These are phyloP conservation scores for Selaginella tamariscina DNA, from an alignment of 75 land plant genomes.

Conservation along the genomic window DNA sequence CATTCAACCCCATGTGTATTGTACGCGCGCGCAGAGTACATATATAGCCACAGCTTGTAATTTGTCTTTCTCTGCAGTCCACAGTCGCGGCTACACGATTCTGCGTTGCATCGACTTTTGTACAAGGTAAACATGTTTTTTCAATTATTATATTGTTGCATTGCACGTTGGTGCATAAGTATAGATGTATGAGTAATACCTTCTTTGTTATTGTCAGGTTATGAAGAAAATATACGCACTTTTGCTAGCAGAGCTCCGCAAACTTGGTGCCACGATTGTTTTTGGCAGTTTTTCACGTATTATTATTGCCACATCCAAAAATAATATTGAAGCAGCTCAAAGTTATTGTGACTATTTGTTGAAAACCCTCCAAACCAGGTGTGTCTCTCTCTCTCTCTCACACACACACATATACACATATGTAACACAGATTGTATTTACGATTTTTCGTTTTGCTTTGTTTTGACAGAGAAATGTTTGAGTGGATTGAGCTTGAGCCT, in stretches of 20 bases:
- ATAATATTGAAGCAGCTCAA: conserved; percentile 54
- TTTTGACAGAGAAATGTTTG: conserved; percentile 75
- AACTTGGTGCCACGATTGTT: conserved; percentile 75
- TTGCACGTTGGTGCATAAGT: background rate
- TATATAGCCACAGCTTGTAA: too few species aligned
- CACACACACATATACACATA: too few species aligned
- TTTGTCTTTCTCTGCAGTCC: conserved; percentile 45
- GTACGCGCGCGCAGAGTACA: too few species aligned
- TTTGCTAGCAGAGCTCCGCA: conserved; percentile 71
- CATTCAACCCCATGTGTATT: too few species aligned
- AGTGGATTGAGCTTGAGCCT: conserved; percentile 97
- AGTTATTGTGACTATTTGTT: conserved; percentile 80
- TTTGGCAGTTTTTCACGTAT: conserved; percentile 82
- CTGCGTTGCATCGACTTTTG: conserved; percentile 82
- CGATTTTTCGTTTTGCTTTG: background rate
- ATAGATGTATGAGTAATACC: too few species aligned
- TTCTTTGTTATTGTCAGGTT: conserved; percentile 46
- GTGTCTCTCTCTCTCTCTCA: too few species aligned
- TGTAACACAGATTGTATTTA: background rate
- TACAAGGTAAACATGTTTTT: conserved; percentile 52
- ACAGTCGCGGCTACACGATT: conserved; percentile 90
- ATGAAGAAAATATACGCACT: conserved; percentile 94
- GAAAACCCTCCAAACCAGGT: conserved; percentile 83
- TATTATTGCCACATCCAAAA: conserved; percentile 81
- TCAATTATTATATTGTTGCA: background rate